Base-by-base conservation (phyloP, 495 filamentous ascomycete genomes). In the Melanomma pulvis-pyrius region DNA sequence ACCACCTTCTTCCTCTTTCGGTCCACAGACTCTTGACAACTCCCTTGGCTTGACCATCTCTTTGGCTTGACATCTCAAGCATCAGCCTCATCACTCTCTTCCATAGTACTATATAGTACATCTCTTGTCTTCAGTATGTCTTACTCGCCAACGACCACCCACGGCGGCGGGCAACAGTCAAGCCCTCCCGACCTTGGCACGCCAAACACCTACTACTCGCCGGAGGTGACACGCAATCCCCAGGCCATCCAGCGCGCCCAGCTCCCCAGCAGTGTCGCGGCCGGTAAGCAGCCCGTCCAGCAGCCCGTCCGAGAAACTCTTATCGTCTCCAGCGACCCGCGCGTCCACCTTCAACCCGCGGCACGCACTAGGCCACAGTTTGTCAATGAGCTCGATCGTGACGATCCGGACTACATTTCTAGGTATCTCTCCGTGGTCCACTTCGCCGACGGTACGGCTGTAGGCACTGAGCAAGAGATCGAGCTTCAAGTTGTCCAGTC, bases 391-490 rank as follows among this genome's bases (percentile, higher is more conserved):
- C 22, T 68, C 15, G 22, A 54, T 4, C 9, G 19, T 2, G 26
- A 49, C 5, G 28, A 29, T 22, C 41, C 15, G 11, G 44, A 22
- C 55, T 67, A 34, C 32, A 15, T 61, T 25, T 59, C 51, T 1
- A 12, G 65, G 0, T 68, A 63, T 24, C 17, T 68, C 25, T 12
- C 50, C 25, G 44, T 68, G 22, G 47, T n/a, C 21, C 13, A 30
- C 12, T 46, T 44, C 13, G 24, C 50, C 2, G 51, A 63, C 2
- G 59, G 26, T 11, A 17, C 34, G 8, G 8, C 25, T 21, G 19
- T 25, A 30, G 46, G 24, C 4, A 28, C 49, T 1, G 41, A 39
- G 1, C 52, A 58, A 15, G 41, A 39, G 11, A 4, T 36, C 12
- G 51, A 46, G 41, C 34, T 62, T n/a, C 46, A 57, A 12, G 26